A percentile compares a stretch with the other conserved stretches of the same genome.
phyloP scores from a whole-genome alignment of 768 basidiomycete genomes.

The Serendipita sp. region DNA sequence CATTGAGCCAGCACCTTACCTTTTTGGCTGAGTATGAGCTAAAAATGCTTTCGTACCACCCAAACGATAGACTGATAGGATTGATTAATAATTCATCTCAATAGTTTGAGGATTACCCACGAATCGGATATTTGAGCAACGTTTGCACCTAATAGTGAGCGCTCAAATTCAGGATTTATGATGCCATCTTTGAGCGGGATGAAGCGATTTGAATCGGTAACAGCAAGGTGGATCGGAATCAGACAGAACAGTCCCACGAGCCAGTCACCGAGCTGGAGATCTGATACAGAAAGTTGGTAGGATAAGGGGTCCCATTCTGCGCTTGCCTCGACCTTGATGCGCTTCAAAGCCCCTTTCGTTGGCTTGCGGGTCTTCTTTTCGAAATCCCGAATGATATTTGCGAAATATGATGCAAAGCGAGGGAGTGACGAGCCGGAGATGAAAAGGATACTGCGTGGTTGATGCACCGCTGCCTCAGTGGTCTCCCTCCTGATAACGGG shows the following conservation, averaged over 20 bases:
- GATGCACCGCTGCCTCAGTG: conserved; percentile 10
- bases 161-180: conserved; percentile 33
- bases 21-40: conserved; percentile 45
- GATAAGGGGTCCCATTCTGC: conserved; percentile 14
- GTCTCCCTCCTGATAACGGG: conserved; percentile 35
- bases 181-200: conserved; percentile 45
- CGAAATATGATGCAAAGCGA: conserved; percentile 29
- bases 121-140: conserved; percentile 39
- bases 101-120: not conserved
- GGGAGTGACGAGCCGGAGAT: conserved; percentile 25
- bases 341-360: conserved; percentile 27
- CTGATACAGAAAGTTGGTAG: conserved; percentile 10
- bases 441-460: conserved; percentile 26
- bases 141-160: conserved; percentile 40
- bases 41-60: conserved; percentile 51
- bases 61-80: conserved; percentile 28
- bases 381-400: conserved; percentile 29
- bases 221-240: conserved; percentile 47
- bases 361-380: conserved; percentile 39
- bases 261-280: conserved; percentile 41
- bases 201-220: conserved; percentile 44
- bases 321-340: conserved; percentile 19
- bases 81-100: not conserved
- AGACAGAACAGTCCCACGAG: conserved; percentile 42
- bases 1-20: conserved; percentile 19